Base-by-base conservation (phyloP, 805 yeast species). In the Candida nemodendra region DNA sequence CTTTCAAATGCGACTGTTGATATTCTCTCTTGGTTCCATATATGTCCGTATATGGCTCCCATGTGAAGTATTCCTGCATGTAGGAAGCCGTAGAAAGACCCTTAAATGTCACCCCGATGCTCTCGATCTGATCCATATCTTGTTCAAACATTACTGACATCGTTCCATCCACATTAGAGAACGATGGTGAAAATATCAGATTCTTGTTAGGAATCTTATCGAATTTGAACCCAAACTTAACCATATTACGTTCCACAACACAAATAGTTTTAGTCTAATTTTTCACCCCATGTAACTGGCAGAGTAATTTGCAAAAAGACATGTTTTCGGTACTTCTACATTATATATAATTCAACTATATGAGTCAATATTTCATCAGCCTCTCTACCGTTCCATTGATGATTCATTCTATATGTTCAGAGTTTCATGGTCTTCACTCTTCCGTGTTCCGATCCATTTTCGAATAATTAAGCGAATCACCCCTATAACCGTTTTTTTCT, bases 171-270 rank as follows among this genome's bases (percentile, higher is more conserved):
- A 48, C 35, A 11, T 30, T 31, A 2, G 50, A 45, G 9, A 26
- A n/a, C 31, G 28, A 29, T 1, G 51, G 53, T 7, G 48, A 43
- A 26, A 34, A 45, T 18, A 45, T 30, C n/a, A 28, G 30, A 16
- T 23, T 18, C 14, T 35, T 29, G 21, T 31, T 37, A n/a, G 44
- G 47, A 5, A 34, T 30, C 8, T 37, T 15, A 18, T 35, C 38
- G 19, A 39, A 36, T 18, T 37, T 27, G 27, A 39, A 34, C 5
- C 33, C 41, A 21, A 45, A 39, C n/a, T 28, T 30, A 18, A 42
- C 44, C 46, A 42, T 39, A 8, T 22, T 30, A 9, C 32, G 23
- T 16, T 28, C 24, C 11, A 21, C 11, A 11, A 21, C 11, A 7
- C 11, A 25, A 32, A n/a, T n/a, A n/a, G n/a, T n/a, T n/a, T n/a